phyloP scores from a whole-genome alignment of 768 basidiomycete species.

The Lactarius trivialis region DNA sequence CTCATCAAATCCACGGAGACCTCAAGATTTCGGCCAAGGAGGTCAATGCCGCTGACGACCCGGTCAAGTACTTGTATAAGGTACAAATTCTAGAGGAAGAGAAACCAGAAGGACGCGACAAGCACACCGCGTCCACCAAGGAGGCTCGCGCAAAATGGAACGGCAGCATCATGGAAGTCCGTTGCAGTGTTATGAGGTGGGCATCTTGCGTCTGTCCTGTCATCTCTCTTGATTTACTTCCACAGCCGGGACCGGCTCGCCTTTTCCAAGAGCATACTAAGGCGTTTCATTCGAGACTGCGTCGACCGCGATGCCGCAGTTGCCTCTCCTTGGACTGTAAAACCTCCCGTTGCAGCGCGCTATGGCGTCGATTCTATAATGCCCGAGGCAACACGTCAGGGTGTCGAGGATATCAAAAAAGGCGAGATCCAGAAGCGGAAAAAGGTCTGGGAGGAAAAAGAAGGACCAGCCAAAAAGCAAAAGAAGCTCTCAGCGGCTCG shows the following conservation, averaged over 20 bases:
- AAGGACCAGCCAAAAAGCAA: constrained; percentile 75
- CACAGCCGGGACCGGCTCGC: constrained; percentile 87
- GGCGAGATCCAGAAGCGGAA: constrained; percentile 91
- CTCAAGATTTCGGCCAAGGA: constrained; percentile 70
- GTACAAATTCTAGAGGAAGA: constrained; percentile 75
- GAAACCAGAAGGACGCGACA: constrained; percentile 59
- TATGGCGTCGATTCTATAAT: constrained; percentile 83
- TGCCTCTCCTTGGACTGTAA: constrained; percentile 95
- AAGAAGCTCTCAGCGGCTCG: constrained; percentile 69
- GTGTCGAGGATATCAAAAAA: constrained; percentile 74
- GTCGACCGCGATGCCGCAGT: constrained; percentile 89
- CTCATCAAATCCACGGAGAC: constrained; percentile 73
- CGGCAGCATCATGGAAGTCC: constrained; percentile 79
- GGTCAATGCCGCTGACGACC: constrained; percentile 65
- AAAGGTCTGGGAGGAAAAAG: constrained; percentile 85
- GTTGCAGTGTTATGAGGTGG: constrained; percentile 73
- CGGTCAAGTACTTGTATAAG: constrained; percentile 79
- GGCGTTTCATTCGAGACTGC: constrained; percentile 93
- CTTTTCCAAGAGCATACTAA: constrained; percentile 95
- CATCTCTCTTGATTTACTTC: constrained; percentile 1
- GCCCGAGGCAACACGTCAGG: constrained; percentile 76
- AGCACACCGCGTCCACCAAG: constrained; percentile 46
- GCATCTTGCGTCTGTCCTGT: constrained; percentile 24
- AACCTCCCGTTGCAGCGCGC: constrained; percentile 71
- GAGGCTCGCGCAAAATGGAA: constrained; percentile 55